phyloP scores from a whole-genome alignment of 257 asterid genomes.

The Solanum lycopersicoides region DNA sequence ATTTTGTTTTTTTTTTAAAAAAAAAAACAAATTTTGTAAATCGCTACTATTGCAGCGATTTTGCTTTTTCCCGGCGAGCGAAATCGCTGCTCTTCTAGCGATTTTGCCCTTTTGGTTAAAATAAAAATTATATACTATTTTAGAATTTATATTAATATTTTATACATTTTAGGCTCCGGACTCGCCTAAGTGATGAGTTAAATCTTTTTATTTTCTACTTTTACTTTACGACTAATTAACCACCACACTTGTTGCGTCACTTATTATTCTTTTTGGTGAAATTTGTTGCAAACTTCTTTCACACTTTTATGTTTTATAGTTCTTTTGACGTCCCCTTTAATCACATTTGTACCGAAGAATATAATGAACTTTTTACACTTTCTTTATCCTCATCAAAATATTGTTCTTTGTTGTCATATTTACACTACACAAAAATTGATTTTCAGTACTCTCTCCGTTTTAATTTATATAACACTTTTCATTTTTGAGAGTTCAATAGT shows the following conservation, averaged over 20 bases:
- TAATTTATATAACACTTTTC: too few relatives aligned
- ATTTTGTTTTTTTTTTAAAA: too few relatives aligned
- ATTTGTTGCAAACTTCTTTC: neutral
- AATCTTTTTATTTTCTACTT: neutral
- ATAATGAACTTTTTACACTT: neutral
- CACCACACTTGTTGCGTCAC: neutral
- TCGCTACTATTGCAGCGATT: too few relatives aligned
- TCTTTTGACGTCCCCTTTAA: neutral
- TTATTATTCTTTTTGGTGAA: neutral
- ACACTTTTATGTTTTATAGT: neutral
- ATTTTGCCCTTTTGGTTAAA: too few relatives aligned
- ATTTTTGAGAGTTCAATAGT: too few relatives aligned
- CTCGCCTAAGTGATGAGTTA: neutral
- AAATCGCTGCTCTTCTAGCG: too few relatives aligned
- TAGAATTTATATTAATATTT: too few relatives aligned
- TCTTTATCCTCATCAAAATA: neutral
- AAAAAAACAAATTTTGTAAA: too few relatives aligned
- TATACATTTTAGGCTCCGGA: too few relatives aligned
- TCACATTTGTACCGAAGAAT: neutral
- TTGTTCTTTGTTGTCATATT: neutral
- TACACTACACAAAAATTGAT: neutral
- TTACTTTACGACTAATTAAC: neutral
- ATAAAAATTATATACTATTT: too few relatives aligned
- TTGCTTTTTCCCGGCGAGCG: too few relatives aligned
- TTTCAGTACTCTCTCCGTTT: accelerated